phyloP scores from a whole-genome alignment of 2,329 filamentous ascomycete genomes.

The Botryotinia narcissicola region DNA sequence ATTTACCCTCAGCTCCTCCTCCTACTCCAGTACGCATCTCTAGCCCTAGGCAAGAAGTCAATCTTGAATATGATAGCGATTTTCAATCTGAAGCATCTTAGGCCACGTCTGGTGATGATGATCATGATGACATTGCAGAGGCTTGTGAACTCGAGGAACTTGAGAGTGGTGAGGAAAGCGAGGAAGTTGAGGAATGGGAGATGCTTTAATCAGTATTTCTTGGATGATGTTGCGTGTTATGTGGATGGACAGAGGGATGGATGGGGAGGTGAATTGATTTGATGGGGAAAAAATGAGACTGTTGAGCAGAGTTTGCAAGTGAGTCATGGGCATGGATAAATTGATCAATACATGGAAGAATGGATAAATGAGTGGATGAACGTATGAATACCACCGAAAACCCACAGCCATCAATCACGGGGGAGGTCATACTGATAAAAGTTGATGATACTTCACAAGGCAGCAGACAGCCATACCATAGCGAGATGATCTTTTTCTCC shows the following conservation, averaged over 20 bases:
- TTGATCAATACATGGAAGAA: background rate
- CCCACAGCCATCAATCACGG: too few relatives aligned
- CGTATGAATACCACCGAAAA: too few relatives aligned
- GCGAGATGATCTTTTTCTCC: background rate
- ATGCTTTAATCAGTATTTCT: background rate
- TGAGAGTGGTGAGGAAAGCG: background rate
- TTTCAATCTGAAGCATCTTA: background rate
- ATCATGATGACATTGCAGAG: background rate
- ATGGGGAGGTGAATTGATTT: background rate
- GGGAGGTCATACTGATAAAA: too few relatives aligned
- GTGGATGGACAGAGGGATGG: background rate
- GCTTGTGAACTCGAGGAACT: accelerated
- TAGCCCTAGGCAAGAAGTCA: background rate
- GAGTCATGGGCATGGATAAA: background rate
- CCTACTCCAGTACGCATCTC: background rate
- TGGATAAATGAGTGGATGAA: background rate
- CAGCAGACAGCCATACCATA: accelerated
- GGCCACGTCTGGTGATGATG: background rate
- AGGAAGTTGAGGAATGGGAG: background rate
- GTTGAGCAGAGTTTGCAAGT: accelerated
- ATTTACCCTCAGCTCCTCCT: background rate
- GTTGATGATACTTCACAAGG: background rate
- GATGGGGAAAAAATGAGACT: accelerated
- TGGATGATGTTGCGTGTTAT: background rate
- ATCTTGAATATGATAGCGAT: background rate